phyloP scores from a whole-genome alignment of 176 grass and related monocot genomes.

The Ampelocalamus luodianensis region DNA sequence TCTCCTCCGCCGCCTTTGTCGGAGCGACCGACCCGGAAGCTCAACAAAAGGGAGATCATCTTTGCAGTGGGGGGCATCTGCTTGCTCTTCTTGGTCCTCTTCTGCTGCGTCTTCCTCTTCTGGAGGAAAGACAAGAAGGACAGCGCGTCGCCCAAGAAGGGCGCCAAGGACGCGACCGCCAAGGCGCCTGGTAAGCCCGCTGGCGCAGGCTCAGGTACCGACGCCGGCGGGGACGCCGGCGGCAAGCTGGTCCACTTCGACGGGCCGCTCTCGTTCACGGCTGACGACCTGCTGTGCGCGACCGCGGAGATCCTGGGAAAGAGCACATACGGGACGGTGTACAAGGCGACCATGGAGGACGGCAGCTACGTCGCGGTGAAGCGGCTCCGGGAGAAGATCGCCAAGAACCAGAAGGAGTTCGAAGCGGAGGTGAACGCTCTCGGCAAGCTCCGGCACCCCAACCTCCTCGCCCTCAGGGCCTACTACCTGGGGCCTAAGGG shows the following conservation, averaged over 20 bases:
- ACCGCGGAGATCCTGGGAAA: constrained; percentile 98
- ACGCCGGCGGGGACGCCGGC: constrained; percentile 55
- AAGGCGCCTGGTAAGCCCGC: constrained; percentile 55
- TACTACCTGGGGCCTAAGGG: constrained; percentile 90
- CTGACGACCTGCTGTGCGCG: constrained; percentile 91
- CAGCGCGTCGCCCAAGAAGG: constrained; percentile 44
- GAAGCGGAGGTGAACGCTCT: constrained; percentile 75
- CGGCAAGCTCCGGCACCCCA: constrained; percentile 78
- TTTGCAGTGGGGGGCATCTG: constrained; percentile 65
- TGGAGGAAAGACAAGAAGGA: constrained; percentile 59
- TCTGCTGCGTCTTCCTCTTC: constrained; percentile 71
- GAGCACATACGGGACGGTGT: constrained; percentile 96
- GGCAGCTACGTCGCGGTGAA: constrained; percentile 90
- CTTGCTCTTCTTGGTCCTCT: constrained; percentile 69
- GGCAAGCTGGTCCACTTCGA: constrained; percentile 93
- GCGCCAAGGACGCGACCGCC: constrained; percentile 22
- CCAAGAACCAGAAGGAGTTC: constrained; percentile 92
- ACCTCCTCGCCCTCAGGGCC: constrained; percentile 77
- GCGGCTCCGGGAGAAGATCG: constrained; percentile 85
- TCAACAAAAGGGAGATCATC: constrained; percentile 73
- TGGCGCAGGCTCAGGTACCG: constrained; percentile 21
- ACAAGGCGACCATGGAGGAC: constrained; percentile 91
- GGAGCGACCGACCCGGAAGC: constrained; percentile 48
- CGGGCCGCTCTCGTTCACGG: constrained; percentile 70
- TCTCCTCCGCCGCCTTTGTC: constrained; percentile 46